Evolutionary conservation across 192 early-diverging fungal genomes (phyloP).

Genomic region (Entomortierella chlamydospora): DNA sequence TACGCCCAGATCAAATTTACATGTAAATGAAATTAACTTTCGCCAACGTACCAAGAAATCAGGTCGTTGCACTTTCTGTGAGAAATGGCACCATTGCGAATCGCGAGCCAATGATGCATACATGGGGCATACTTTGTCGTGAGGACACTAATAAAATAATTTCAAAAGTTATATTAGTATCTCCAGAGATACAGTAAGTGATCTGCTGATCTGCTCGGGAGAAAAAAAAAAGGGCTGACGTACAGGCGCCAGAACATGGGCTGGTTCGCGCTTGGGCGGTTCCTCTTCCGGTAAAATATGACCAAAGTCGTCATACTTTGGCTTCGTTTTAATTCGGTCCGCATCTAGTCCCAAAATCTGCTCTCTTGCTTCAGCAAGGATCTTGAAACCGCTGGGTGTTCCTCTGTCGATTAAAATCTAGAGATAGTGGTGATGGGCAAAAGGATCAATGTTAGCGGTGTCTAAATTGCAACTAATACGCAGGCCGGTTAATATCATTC

Average conservation of each 20-base stretch:
- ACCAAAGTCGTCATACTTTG: constrained; percentile 42
- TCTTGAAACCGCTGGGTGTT: constrained; percentile 74
- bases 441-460: no score
- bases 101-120: constrained; percentile 55
- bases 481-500: no score
- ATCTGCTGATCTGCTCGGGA: background rate
- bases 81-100: constrained; percentile 85
- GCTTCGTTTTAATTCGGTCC: constrained; percentile 32
- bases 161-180: no score
- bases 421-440: background rate
- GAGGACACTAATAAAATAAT: constrained; percentile 70
- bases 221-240: background rate
- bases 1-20: no score
- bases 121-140: constrained; percentile 80
- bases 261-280: constrained; percentile 9
- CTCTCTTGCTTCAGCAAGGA: constrained; percentile 75
- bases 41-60: constrained; percentile 21
- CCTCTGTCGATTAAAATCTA: constrained; percentile 87
- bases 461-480: no score
- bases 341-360: constrained; percentile 68
- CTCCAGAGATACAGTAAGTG: background rate
- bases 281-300: constrained; percentile 9
- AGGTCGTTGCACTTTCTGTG: constrained; percentile 79
- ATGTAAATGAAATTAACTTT: no score
- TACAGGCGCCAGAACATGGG: constrained; percentile 86